A percentile compares a stretch with the other conserved stretches of the same genome.
Evolutionary conservation across 2,329 filamentous ascomycete genomes (phyloP).

Genomic region (Colletotrichum viniferum): DNA sequence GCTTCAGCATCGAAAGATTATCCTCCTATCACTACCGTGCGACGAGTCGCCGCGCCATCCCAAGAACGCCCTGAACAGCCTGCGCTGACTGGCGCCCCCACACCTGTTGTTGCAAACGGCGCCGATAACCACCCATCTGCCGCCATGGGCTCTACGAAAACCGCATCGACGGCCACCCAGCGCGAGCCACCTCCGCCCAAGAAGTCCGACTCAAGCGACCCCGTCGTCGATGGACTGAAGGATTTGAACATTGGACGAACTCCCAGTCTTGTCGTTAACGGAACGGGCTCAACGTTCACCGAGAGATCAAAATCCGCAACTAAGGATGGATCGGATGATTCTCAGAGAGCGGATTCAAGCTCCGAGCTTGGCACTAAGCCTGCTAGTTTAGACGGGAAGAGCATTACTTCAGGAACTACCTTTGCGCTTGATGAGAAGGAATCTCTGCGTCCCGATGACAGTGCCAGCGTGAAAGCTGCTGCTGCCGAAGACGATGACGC

Average conservation of each 20-base stretch:
- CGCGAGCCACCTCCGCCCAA: not conserved
- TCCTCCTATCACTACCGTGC: slow-evolving; percentile 33
- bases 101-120: not conserved
- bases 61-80: slow-evolving; percentile 1
- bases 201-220: slow-evolving; percentile 2
- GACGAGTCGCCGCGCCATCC: slow-evolving; percentile 25
- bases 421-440: slow-evolving; percentile 98
- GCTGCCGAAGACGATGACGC: slow-evolving; percentile 89
- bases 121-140: not conserved
- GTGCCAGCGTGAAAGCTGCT: slow-evolving; percentile 86
- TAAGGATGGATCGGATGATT: slow-evolving; percentile 58
- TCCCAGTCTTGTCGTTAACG: slow-evolving; percentile 54
- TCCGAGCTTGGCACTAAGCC: slow-evolving; percentile 78
- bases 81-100: not conserved
- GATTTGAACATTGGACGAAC: slow-evolving; percentile 33
- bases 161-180: not conserved
- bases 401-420: slow-evolving; percentile 90
- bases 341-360: slow-evolving; percentile 64
- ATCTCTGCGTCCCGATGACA: slow-evolving; percentile 91
- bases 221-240: slow-evolving; percentile 31
- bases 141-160: slow-evolving; percentile 9
- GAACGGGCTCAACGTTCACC: slow-evolving; percentile 44
- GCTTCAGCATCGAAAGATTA: slow-evolving; percentile 49
- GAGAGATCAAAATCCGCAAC: slow-evolving; percentile 39
- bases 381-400: slow-evolving; percentile 91